These are phyloP conservation scores for Candida railenensis DNA, from an alignment of 805 yeast genomes.

Conservation along the genomic window DNA sequence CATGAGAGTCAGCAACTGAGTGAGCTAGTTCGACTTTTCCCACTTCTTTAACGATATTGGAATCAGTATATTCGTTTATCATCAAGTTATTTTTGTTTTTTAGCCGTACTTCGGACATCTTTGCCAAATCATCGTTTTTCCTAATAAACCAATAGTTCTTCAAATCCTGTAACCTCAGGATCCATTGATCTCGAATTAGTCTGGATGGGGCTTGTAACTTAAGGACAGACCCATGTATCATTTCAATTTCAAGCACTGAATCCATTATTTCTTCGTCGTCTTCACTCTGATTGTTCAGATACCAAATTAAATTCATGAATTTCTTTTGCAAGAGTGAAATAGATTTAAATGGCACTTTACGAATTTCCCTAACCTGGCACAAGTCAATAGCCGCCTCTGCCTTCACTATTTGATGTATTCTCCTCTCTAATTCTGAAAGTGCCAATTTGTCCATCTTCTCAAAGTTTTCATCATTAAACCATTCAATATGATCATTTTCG, in stretches of 20 bases:
- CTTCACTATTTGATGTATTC: conserved; percentile 51
- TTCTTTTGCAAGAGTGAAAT: conserved; percentile 23
- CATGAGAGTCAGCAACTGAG: conserved; percentile 49
- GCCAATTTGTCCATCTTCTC: conserved; percentile 55
- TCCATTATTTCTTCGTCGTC: conserved; percentile 36
- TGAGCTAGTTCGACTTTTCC: conserved; percentile 52
- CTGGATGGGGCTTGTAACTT: conserved; percentile 57
- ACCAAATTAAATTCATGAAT: conserved; percentile 30
- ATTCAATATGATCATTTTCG: conserved; percentile 50
- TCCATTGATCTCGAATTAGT: conserved; percentile 63
- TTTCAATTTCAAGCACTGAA: conserved; percentile 52
- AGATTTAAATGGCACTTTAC: conserved; percentile 22
- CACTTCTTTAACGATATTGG: conserved; percentile 43
- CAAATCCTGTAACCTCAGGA: conserved; percentile 44
- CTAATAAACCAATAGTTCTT: conserved; percentile 60
- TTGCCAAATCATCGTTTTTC: conserved; percentile 37
- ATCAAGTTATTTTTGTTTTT: conserved; percentile 47
- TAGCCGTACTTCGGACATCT: conserved; percentile 35
- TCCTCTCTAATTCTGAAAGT: conserved; percentile 62
- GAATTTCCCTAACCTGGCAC: conserved; percentile 42
- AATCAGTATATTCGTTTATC: conserved; percentile 57
- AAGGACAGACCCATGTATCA: conserved; percentile 45
- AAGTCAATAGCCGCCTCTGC: conserved; percentile 67
- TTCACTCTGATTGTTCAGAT: conserved; percentile 18
- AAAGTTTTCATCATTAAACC: conserved; percentile 57